Conservation (phyloP, 768 basidiomycete species). For the Terana coerulea region DNA sequence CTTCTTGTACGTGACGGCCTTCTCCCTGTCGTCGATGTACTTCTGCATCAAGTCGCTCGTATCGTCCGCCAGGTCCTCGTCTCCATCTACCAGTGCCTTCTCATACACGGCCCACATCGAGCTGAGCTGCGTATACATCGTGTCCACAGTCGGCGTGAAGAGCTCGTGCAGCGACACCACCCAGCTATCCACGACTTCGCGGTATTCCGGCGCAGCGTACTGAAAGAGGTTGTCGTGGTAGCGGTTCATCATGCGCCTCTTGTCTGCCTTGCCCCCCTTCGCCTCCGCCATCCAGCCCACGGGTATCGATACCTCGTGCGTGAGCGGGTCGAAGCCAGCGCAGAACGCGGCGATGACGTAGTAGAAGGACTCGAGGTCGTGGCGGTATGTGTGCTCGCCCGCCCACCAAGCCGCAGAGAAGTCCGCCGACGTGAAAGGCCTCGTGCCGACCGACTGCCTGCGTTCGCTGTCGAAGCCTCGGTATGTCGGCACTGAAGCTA, state of each 20-base stretch:
- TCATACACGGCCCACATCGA: background rate
- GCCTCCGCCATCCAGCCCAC: background rate
- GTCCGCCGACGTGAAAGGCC: constrained; percentile 10
- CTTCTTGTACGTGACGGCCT: background rate
- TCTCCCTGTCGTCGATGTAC: constrained; percentile 2
- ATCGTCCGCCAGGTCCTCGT: background rate
- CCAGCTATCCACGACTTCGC: background rate
- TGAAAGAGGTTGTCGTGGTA: background rate
- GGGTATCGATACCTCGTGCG: background rate
- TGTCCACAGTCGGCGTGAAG: background rate
- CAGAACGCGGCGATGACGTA: constrained; percentile 15
- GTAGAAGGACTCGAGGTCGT: constrained; percentile 15
- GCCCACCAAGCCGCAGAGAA: background rate
- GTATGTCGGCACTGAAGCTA: background rate
- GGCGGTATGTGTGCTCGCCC: constrained; percentile 7
- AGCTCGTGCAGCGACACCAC: background rate
- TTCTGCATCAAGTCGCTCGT: background rate
- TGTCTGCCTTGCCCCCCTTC: background rate
- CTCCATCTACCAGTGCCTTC: background rate
- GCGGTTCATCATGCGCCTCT: background rate
- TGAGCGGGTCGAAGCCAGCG: background rate
- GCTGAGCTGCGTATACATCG: background rate
- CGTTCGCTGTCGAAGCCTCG: background rate
- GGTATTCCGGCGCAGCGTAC: constrained; percentile 1
- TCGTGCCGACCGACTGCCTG: background rate